phyloP scores from a whole-genome alignment of 2,329 filamentous ascomycete species.

The Aspergillus proliferans region DNA sequence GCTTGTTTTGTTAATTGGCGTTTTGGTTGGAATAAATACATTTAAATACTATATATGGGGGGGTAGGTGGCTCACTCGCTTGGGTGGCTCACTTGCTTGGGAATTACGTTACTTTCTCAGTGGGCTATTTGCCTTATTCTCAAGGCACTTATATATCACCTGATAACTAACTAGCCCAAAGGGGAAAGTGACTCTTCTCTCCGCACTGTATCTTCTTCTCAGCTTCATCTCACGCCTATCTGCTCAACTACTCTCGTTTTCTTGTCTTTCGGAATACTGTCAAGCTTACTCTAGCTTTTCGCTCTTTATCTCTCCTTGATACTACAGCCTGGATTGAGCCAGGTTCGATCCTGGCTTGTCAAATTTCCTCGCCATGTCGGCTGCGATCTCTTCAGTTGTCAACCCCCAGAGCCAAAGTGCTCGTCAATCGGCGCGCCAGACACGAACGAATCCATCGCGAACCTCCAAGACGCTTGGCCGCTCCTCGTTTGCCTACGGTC shows the following conservation, averaged over 20 bases:
- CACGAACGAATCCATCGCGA: constrained; percentile 45
- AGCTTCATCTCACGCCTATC: neutral
- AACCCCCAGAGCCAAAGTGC: constrained; percentile 23
- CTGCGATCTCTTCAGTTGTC: constrained; percentile 20
- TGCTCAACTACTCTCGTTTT: neutral
- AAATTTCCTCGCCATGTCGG: constrained; percentile 18
- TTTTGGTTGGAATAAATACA: neutral
- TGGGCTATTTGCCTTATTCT: too few species aligned
- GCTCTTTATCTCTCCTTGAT: neutral
- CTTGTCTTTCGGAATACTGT: neutral
- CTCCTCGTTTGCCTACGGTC: constrained; percentile 35
- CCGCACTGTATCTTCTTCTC: neutral
- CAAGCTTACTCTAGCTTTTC: too few species aligned
- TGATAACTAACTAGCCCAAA: neutral
- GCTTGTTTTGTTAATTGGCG: neutral
- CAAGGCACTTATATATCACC: neutral
- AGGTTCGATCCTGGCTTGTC: constrained; percentile 3
- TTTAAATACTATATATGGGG: neutral
- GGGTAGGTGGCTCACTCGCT: too few species aligned
- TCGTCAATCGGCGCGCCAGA: constrained; percentile 39
- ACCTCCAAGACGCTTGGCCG: constrained; percentile 41
- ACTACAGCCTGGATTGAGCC: constrained; percentile 1
- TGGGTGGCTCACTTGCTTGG: too few species aligned
- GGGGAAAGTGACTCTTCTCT: constrained; percentile 1
- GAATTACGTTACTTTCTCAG: too few species aligned